Base-by-base conservation (phyloP, 2,329 filamentous ascomycete species). In the Acephala macrosclerotiorum region DNA sequence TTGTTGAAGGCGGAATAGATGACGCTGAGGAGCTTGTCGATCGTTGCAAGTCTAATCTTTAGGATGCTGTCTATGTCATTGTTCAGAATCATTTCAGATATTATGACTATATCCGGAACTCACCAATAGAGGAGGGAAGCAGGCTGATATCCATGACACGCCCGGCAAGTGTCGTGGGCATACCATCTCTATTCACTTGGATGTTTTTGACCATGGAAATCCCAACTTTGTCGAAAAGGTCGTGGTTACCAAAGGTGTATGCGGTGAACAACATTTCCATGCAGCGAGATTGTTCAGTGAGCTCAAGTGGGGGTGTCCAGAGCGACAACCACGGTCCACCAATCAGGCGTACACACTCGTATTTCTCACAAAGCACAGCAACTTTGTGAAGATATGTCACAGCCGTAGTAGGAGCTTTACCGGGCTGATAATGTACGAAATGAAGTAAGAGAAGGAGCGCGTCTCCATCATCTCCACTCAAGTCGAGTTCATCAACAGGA, bases 331-430 rank as follows among this genome's bases (percentile, higher is more conserved):
- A 70, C 2, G 57, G 61, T 4, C 18, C 18, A 25, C 20, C 29
- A 6, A 65, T 60, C 5, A 69, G 29, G 2, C 45, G 25, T 1
- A 51, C 22, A 38, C 66, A 68, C 26, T 69, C 58, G n/a, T 67
- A 68, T 42, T 67, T 35, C 33, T 70, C 58, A 33, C 58, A 61
- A 18, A 68, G 55, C 6, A 60, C 20, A 2, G 68, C 66, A 38
- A 70, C 18, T 3, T 51, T 16, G 12, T 18, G 12, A 1, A 64
- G 12, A 8, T 66, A 49, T 8, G 56, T 63, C 2, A 33, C 26
- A 8, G 66, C 38, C 1, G 22, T 45, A 11, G 2, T 8, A 18
- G 64, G 66, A 26, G 66, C 20, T 6, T 42, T n/a, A 12, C n/a
- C 40, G 42, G 67, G 66, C 1, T 58, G 12, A 12, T 64, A 11